Evolutionary conservation across 352 stramenopile genomes (phyloP).

Genomic region (Pythium dissotocum): DNA sequence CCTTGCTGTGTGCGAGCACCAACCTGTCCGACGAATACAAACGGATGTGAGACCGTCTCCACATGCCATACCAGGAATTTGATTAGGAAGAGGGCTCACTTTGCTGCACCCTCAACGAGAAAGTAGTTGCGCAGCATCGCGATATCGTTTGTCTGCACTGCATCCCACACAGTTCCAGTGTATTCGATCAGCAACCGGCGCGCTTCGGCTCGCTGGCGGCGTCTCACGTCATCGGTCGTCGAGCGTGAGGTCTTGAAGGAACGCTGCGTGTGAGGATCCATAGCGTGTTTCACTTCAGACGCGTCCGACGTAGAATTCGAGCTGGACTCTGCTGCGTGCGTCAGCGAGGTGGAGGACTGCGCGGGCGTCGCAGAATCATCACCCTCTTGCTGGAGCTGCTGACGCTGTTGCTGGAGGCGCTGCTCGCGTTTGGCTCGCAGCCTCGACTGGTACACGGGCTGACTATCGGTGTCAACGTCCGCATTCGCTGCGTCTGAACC

Average conservation of each 20-base stretch:
- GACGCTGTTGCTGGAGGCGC: slow-evolving; percentile 32
- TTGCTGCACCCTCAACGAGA: slow-evolving; percentile 52
- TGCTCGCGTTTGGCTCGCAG: slow-evolving; percentile 67
- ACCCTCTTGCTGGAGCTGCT: slow-evolving; percentile 19
- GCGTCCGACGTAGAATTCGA: not conserved
- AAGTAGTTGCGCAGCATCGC: slow-evolving; percentile 63
- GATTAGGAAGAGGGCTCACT: slow-evolving; percentile 8
- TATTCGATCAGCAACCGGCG: slow-evolving; percentile 59
- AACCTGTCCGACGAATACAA: slow-evolving; percentile 25
- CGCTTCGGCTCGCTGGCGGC: slow-evolving; percentile 53
- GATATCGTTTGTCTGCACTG: slow-evolving; percentile 42
- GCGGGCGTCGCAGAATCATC: not conserved
- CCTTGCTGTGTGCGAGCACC: slow-evolving; percentile 42
- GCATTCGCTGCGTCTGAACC: not conserved
- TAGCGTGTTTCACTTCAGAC: not conserved
- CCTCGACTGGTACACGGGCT: slow-evolving; percentile 44
- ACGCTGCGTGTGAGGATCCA: not conserved
- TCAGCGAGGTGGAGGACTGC: not conserved
- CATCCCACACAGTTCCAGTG: slow-evolving; percentile 56
- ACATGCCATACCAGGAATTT: not conserved
- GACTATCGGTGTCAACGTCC: not conserved
- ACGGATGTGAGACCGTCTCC: not conserved
- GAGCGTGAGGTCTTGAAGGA: slow-evolving; percentile 4
- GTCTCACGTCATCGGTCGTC: slow-evolving; percentile 30
- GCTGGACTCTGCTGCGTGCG: not conserved